Evolutionary conservation across 106 monocot genomes (phyloP), one percentile per base, ranked within the genome.

Genomic region (Dendrobium chrysotoxum): DNA sequence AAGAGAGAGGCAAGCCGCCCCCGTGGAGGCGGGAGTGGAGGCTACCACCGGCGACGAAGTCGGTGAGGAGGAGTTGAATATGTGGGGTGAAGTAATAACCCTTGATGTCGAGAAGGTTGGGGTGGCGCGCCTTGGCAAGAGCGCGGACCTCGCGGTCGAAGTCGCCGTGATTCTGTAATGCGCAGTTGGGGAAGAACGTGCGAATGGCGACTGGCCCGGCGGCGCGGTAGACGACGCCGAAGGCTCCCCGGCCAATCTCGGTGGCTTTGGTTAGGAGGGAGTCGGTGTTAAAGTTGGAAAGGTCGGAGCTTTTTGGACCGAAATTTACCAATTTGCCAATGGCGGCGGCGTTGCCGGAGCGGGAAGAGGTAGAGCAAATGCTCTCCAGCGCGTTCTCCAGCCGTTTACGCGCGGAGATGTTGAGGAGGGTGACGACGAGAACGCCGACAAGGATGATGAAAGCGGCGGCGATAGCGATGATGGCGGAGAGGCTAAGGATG

Each of bases 31-130:
- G 79, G 39, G 77, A 5, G 10, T 92, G 81, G 20, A 98, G 80
- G 83, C 84, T 92, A 7, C 92, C 98, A 41, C 77, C 78, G 40
- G 80, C 77, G 15, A 85, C 81, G 79, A 89, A 93, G n/a, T 98
- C 95, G 5, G 91, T 89, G 40, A 98, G 83, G 39, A 98, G 86
- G 0, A 98, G 88, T 81, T 95, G 94, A n/a, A 92, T 39, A 54
- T 98, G 88, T 6, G 98, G 95, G 15, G 98, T 98, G 91, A 92
- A 98, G 85, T 93, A 98, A 85, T 95, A 98, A 13, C 95, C 98
- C 54, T 87, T 88, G 30, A 98, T 77, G 38, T 92, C 79, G 84
- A 93, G 82, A 26, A 98, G 66, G 73, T 98, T 98, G 0, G 91
- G 86, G 81, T 98, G 98, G 50, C 85, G 82, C 2, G 92, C 98